Conservation (phyloP, 495 filamentous ascomycete genomes). For the Aspergillus cavernicola region DNA sequence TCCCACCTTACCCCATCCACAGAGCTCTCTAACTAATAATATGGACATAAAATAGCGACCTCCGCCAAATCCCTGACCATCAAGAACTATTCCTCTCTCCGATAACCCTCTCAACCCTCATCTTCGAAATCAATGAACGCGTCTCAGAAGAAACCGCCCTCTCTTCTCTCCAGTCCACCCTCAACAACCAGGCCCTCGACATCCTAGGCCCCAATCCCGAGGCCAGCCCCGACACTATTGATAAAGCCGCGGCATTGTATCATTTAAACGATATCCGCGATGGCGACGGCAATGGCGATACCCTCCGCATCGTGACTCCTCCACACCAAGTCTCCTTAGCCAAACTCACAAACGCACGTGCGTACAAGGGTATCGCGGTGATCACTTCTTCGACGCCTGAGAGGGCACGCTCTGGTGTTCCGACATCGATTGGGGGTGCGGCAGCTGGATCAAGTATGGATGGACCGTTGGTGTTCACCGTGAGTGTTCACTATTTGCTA, state of each 20-base stretch:
- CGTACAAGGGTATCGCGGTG: conserved; percentile 31
- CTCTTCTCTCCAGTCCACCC: conserved; percentile 21
- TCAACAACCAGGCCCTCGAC: background rate
- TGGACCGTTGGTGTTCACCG: conserved; percentile 17
- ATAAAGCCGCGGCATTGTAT: conserved; percentile 59
- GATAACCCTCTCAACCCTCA: conserved; percentile 73
- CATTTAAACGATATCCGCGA: conserved; percentile 80
- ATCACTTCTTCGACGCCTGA: conserved; percentile 22
- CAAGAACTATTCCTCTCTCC: conserved; percentile 89
- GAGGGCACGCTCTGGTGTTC: conserved; percentile 7
- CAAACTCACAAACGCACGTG: conserved; percentile 20
- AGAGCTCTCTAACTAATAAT: background rate
- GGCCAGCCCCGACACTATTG: conserved; percentile 43
- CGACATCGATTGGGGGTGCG: conserved; percentile 18
- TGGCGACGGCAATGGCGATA: conserved; percentile 56
- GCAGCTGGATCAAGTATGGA: conserved; percentile 21
- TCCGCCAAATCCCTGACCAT: conserved; percentile 89
- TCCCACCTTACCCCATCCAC: background rate
- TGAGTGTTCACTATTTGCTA: conserved; percentile 45
- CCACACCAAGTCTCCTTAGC: conserved; percentile 28
- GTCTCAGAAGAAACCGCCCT: conserved; percentile 34
- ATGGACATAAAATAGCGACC: conserved; percentile 47
- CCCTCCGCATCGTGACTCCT: conserved; percentile 50
- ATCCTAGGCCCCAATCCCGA: conserved; percentile 24
- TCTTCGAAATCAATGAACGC: conserved; percentile 83